Conservation (phyloP, 305 asterid species). For the Salvia sclarea region DNA sequence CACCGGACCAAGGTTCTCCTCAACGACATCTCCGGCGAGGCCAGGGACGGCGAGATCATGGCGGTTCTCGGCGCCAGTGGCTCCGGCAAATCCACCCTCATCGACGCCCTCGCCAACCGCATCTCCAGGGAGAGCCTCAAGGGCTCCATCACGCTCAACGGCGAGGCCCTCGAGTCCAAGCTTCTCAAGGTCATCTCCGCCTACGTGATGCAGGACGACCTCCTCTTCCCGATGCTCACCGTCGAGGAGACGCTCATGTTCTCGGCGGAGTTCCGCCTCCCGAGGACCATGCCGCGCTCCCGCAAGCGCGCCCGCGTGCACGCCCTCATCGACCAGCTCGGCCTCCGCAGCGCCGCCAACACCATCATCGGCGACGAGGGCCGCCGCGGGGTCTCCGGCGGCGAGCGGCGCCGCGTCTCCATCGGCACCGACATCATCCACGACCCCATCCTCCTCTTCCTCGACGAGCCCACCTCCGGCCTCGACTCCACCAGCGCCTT, state of each 20-base stretch:
- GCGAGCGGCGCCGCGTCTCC: conserved; percentile 80
- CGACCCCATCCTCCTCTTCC: conserved; percentile 73
- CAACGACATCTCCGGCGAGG: conserved; percentile 66
- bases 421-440: conserved; percentile 81
- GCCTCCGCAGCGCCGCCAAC: conserved; percentile 61
- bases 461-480: conserved; percentile 88
- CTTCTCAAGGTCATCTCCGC: conserved; percentile 77
- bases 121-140: conserved; percentile 63
- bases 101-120: conserved; percentile 73
- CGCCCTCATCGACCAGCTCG: conserved; percentile 68
- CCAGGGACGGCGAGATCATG: conserved; percentile 77
- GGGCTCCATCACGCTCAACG: conserved; percentile 64
- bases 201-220: conserved; percentile 83
- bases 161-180: conserved; percentile 59
- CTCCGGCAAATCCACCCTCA: conserved; percentile 77
- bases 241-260: conserved; percentile 88
- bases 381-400: conserved; percentile 85
- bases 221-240: conserved; percentile 71
- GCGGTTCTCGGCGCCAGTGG: conserved; percentile 91
- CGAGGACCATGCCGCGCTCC: conserved; percentile 49
- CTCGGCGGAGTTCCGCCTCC: conserved; percentile 73
- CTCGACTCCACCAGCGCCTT: conserved; percentile 81
- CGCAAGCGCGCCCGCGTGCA: conserved; percentile 61
- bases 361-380: conserved; percentile 87
- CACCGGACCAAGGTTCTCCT: conserved; percentile 47